Base-by-base conservation (phyloP, 2,329 filamentous ascomycete species). In the Aspergillus uvarum region DNA sequence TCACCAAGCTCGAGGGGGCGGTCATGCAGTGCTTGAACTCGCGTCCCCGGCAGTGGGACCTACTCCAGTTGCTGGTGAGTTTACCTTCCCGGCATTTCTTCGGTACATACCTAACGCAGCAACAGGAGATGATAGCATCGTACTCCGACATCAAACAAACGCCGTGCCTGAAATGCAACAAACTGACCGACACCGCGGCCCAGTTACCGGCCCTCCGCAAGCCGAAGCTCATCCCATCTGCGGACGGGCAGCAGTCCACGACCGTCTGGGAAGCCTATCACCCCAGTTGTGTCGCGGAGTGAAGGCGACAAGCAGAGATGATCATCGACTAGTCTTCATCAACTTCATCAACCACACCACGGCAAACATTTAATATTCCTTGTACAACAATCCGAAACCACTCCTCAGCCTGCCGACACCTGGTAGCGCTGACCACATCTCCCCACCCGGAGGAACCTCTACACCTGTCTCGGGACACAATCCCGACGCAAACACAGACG, bases 91-190 rank as follows among this genome's bases (percentile, higher is more conserved):
- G 12, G 19, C 21, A 14, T 4, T 5, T 8, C 16, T 19, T 3
- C 4, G 10, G 38, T 44, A 44, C 8, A 38, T 16, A 12, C 16
- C 51, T 31, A 5, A 53, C 47, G 21, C 10, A 31, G 12, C 11
- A 16, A 11, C 51, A 80, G 78, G 75, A 78, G 54, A 77, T 78
- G 72, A 74, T 79, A 10, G 68, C 73, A 29, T 76, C 78, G 21
- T 80, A 79, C 63, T 63, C 72, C 12, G 71, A 77, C 58, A 68
- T 80, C 59, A 79, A 75, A 50, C 70, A 73, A 31, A 74, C 70
- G 2, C 68, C 73, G 16, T 80, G 78, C 58, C 60, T 67, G 3
- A 77, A 73, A 56, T 80, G 78, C 66, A 65, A 64, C 47, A 72
- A 69, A 19, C 66, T 79, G 58, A 73, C 75, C 57, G 70, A 79